Conservation (phyloP, 2,329 filamentous ascomycete species). For the Spiromastix sp. region DNA sequence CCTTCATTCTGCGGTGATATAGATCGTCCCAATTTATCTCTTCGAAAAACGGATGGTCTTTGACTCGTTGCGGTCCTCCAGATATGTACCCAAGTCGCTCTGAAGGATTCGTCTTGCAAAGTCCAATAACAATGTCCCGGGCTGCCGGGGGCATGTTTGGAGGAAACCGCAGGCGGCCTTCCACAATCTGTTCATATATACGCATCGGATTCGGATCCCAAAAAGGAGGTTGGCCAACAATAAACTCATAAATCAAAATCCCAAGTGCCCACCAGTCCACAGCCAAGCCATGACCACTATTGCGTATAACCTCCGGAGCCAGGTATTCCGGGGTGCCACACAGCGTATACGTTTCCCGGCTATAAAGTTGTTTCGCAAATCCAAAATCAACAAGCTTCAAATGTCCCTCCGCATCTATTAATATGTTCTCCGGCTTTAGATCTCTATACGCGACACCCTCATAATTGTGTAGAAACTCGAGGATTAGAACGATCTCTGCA, state of each 20-base stretch:
- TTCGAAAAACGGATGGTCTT: conserved; percentile 52
- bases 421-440: conserved; percentile 57
- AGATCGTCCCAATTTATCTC: conserved; percentile 53
- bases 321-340: conserved; percentile 60
- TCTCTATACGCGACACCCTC: conserved; percentile 58
- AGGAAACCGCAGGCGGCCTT: conserved; percentile 52
- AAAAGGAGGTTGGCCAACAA: conserved; percentile 57
- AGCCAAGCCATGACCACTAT: conserved; percentile 53
- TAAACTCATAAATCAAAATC: conserved; percentile 57
- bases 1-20: conserved; percentile 48
- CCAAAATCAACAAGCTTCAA: conserved; percentile 59
- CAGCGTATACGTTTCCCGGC: conserved; percentile 52
- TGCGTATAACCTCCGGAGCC: conserved; percentile 56
- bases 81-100: conserved; percentile 54
- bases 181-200: conserved; percentile 58
- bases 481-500: conserved; percentile 54
- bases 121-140: conserved; percentile 49
- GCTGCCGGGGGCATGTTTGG: conserved; percentile 48
- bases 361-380: conserved; percentile 53
- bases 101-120: conserved; percentile 54
- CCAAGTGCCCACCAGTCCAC: conserved; percentile 63
- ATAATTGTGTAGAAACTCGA: conserved; percentile 54
- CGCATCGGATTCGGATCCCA: conserved; percentile 62
- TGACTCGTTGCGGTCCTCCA: conserved; percentile 49
- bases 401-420: conserved; percentile 55